Base-by-base conservation (phyloP, 495 filamentous ascomycete species). In the Filosporella fistucella region DNA sequence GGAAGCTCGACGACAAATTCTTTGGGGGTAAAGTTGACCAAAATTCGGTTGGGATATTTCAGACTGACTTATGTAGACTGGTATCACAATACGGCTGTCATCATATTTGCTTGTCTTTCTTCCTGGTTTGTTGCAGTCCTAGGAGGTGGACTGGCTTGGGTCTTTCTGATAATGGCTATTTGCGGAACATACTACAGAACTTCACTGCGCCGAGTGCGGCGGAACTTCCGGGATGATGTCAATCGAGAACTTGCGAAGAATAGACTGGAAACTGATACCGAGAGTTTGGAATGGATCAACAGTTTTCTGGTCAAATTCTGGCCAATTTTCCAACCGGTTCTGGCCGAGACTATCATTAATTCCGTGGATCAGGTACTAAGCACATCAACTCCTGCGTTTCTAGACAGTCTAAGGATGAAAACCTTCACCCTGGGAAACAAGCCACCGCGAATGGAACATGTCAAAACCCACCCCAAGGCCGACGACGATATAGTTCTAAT, bases 241-340 rank as follows among this genome's bases (percentile, higher is more conserved):
- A 82, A 80, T 41, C 85, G 93, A n/a, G 91, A 97, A 64, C 80
- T 97, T 80, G 81, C 86, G 24, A 89, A 96, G 63, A 81, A 80
- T 60, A 87, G 78, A 47, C 69, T 99, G 45, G 93, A 97, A 55
- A 94, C 86, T 8, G 94, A 99, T 59, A 84, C 80, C 21, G 93
- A 99, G 67, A 91, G 84, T 56, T 67, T 99, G 29, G 93, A 99
- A 63, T 99, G 93, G 93, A 96, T 99, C 57, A 99, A 99, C 73
- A 94, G 90, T 63, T 97, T 97, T 69, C 54, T 97, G 54, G 83
- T 93, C 63, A 99, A 97, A 64, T 97, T 99, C 69, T 99, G 93
- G 93, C 93, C 93, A 17, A 99, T 99, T 57, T 97, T 93, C 62
- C 86, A 89, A 35, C 93, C 93, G 1, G 88, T 96, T 18, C 79